Conservation (phyloP, 768 basidiomycete species). For the Kondoa subrosea region DNA sequence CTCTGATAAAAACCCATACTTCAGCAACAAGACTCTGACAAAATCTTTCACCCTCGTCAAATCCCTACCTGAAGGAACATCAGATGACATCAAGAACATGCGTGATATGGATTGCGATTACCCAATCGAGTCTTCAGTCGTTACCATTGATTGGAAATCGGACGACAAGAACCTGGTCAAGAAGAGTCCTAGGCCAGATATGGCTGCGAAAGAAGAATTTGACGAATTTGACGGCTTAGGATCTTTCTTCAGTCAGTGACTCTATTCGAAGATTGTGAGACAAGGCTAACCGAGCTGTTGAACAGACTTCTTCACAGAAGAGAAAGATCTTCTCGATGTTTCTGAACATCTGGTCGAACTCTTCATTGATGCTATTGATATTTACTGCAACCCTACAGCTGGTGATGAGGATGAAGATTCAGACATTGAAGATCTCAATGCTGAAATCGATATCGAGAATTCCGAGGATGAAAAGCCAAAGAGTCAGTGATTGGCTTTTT, state of each 20-base stretch:
- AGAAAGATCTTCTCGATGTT: background rate
- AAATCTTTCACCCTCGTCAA: conserved; percentile 25
- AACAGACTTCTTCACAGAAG: background rate
- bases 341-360: background rate
- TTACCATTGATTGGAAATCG: conserved; percentile 5
- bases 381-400: background rate
- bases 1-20: conserved; percentile 30
- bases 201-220: conserved; percentile 1
- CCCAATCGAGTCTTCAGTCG: background rate
- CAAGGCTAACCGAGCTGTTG: background rate
- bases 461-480: conserved; percentile 4
- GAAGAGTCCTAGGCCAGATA: background rate
- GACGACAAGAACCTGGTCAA: conserved; percentile 6
- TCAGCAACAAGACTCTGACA: conserved; percentile 28
- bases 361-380: background rate
- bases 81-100: background rate
- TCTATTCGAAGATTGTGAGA: too few species aligned
- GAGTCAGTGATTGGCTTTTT: background rate
- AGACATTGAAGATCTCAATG: conserved; percentile 4
- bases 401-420: background rate
- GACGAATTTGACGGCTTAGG: background rate
- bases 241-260: background rate
- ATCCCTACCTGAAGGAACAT: background rate
- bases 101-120: background rate
- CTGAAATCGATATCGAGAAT: conserved; percentile 10